phyloP scores from a whole-genome alignment of 2,329 filamentous ascomycete genomes.

The Exutisphaerella laricina region DNA sequence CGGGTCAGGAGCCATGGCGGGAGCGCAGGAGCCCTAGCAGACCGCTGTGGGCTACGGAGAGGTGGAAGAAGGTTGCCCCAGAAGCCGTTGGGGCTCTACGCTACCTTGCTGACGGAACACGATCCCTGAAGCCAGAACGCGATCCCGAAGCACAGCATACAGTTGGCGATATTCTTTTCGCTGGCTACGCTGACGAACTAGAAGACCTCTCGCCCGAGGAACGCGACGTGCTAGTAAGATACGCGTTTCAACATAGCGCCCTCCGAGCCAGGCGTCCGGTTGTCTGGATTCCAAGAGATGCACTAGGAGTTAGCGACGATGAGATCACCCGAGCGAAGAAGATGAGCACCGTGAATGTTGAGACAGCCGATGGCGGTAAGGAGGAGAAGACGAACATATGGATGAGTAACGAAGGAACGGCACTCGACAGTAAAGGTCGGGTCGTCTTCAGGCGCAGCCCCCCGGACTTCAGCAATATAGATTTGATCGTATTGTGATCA shows the following conservation, averaged over 20 bases:
- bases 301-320: slow-evolving; percentile 84
- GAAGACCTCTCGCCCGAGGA: slow-evolving; percentile 90
- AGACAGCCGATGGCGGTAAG: slow-evolving; percentile 10
- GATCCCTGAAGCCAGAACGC: slow-evolving; percentile 1
- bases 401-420: slow-evolving; percentile 91
- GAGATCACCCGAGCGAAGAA: slow-evolving; percentile 73
- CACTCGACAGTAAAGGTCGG: slow-evolving; percentile 73
- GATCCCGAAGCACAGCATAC: slow-evolving; percentile 57
- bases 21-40: slow-evolving; percentile 7
- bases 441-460: slow-evolving; percentile 44
- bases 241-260: slow-evolving; percentile 87
- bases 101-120: slow-evolving; percentile 22
- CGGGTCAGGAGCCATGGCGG: slow-evolving; percentile 14
- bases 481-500: slow-evolving; percentile 69
- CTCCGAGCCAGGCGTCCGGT: slow-evolving; percentile 77
- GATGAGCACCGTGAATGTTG: slow-evolving; percentile 58
- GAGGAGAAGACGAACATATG: slow-evolving; percentile 54
- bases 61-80: slow-evolving; percentile 19
- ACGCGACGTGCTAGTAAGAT: slow-evolving; percentile 74
- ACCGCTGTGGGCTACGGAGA: slow-evolving; percentile 13
- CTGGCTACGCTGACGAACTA: slow-evolving; percentile 83
- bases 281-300: slow-evolving; percentile 90
- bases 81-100: slow-evolving; percentile 22
- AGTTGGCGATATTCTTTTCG: slow-evolving; percentile 76
- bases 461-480: slow-evolving; percentile 64